phyloP scores from a whole-genome alignment of 202 grass and related monocot species.

The Setaria viridis region DNA sequence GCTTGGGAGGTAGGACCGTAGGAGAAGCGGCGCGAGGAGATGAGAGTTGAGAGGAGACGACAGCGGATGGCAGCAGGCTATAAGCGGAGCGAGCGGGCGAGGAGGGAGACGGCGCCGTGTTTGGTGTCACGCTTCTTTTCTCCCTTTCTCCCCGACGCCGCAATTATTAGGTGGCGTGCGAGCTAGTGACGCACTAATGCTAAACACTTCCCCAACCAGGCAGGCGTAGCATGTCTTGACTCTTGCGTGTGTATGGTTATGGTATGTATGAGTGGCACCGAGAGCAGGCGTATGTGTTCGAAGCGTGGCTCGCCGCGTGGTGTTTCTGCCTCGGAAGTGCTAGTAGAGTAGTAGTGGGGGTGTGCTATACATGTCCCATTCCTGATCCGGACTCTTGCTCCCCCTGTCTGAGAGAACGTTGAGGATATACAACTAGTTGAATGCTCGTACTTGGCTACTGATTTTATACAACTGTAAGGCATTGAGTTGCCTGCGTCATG shows the following conservation, averaged over 20 bases:
- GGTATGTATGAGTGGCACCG: no score
- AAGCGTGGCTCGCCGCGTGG: constrained; percentile 31
- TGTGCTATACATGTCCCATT: constrained; percentile 8
- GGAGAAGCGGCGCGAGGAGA: constrained; percentile 29
- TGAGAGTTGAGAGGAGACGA: neutral
- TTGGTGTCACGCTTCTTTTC: constrained; percentile 12
- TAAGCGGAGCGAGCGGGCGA: neutral
- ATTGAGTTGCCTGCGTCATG: neutral
- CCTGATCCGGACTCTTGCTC: no score
- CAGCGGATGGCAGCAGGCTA: neutral
- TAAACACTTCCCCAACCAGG: constrained; percentile 14
- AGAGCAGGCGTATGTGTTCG: neutral
- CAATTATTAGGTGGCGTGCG: constrained; percentile 51
- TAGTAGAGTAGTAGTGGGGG: neutral
- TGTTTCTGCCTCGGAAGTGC: neutral
- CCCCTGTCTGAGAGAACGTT: neutral
- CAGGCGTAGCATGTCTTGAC: neutral
- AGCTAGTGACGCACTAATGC: constrained; percentile 47
- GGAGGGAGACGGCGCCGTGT: neutral
- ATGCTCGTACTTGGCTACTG: neutral
- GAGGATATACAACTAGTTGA: neutral
- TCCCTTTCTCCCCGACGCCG: neutral
- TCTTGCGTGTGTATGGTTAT: neutral
- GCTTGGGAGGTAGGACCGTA: neutral
- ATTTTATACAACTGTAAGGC: neutral